A percentile compares a stretch with the other conserved stretches of the same genome.
Evolutionary conservation across 805 yeast species (phyloP).

Genomic region (Candida awuae): DNA sequence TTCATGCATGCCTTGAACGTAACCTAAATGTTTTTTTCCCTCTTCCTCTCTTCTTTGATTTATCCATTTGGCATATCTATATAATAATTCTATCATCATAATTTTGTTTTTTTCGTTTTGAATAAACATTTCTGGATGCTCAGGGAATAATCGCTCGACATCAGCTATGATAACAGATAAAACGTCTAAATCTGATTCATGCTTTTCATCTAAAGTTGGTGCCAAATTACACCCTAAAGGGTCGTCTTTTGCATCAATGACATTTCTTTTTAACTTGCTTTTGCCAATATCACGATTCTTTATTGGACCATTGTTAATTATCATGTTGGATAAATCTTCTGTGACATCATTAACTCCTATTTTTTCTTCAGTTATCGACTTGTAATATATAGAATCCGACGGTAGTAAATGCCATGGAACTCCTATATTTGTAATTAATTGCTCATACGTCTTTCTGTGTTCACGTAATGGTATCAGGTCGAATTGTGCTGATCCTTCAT

Average conservation of each 20-base stretch:
- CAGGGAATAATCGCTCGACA: conserved; percentile 46
- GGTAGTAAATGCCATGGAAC: conserved; percentile 31
- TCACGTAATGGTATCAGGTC: conserved; percentile 15
- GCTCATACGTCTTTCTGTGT: conserved; percentile 15
- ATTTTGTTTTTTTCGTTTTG: conserved; percentile 20
- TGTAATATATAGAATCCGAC: conserved; percentile 18
- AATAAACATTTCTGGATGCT: conserved; percentile 26
- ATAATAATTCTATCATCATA: conserved; percentile 36
- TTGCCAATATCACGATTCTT: not conserved
- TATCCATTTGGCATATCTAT: conserved; percentile 42
- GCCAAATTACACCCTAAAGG: conserved; percentile 6
- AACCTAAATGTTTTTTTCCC: conserved; percentile 15
- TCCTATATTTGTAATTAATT: conserved; percentile 19
- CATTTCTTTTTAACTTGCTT: not conserved
- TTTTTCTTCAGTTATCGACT: conserved; percentile 12
- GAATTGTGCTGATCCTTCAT: conserved; percentile 13
- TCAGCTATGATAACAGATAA: conserved; percentile 40
- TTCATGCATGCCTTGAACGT: conserved; percentile 51
- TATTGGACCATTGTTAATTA: not conserved
- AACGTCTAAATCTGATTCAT: conserved; percentile 32
- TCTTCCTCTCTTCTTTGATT: conserved; percentile 8
- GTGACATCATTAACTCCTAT: not conserved
- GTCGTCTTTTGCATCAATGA: conserved; percentile 1
- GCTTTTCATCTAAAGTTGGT: not conserved
- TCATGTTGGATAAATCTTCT: conserved; percentile 8